These are phyloP conservation scores for Curvularia hawaiiensis DNA, from an alignment of 2,329 filamentous ascomycete genomes.

Conservation along the genomic window DNA sequence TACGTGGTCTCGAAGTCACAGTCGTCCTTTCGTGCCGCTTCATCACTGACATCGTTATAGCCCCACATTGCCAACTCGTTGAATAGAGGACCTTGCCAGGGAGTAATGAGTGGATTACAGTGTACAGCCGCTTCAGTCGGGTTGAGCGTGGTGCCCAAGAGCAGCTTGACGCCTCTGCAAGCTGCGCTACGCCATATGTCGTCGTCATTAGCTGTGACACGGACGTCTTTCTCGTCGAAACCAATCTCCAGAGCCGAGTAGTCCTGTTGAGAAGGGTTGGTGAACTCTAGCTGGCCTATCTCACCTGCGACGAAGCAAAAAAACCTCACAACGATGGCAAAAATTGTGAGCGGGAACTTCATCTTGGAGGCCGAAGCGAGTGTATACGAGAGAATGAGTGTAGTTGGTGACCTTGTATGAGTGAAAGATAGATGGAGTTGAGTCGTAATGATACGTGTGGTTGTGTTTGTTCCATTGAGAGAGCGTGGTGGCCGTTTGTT, in stretches of 20 bases:
- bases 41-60: not conserved
- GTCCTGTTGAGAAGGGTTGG: not conserved
- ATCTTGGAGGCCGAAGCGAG: not conserved
- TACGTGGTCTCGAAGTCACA: not conserved
- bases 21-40: not conserved
- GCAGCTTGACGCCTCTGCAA: not conserved
- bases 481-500: not conserved
- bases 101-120: not conserved
- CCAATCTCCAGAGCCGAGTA: too few species aligned
- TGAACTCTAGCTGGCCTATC: not conserved
- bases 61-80: not conserved
- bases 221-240: not conserved
- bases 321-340: not conserved
- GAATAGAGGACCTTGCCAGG: not conserved
- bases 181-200: not conserved
- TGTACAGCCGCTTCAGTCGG: not conserved
- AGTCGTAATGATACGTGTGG: not conserved
- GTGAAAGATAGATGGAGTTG: not conserved
- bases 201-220: not conserved
- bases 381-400: too few species aligned
- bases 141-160: constrained; percentile 1
- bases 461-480: not conserved
- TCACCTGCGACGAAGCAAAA: not conserved
- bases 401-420: not conserved
- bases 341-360: not conserved